phyloP scores from a whole-genome alignment of 139 green algal species.

The Penium margaritaceum region DNA sequence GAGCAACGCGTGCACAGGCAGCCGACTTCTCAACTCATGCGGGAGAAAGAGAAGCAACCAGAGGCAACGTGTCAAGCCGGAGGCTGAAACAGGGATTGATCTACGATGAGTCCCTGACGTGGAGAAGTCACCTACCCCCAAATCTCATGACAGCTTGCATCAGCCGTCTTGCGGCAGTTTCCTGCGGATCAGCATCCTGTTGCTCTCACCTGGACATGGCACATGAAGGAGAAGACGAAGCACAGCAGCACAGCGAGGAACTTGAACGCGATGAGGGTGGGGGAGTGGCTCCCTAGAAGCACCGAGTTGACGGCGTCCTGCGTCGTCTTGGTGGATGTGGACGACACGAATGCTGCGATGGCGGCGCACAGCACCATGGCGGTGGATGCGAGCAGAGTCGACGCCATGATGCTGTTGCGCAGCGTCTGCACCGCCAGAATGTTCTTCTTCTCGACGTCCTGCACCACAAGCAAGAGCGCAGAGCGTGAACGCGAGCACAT shows the following conservation, averaged over 20 bases:
- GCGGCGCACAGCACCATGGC: slow-evolving; percentile 13
- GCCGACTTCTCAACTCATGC: no score
- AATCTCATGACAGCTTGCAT: no score
- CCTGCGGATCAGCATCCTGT: no score
- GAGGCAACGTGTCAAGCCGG: no score
- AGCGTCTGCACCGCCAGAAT: slow-evolving; percentile 31
- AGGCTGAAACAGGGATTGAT: no score
- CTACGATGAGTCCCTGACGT: no score
- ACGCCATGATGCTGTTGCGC: slow-evolving; percentile 22
- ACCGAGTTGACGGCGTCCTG: not conserved
- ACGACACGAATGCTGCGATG: slow-evolving; percentile 9
- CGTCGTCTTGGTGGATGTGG: not conserved
- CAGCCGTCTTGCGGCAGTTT: no score
- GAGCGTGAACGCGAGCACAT: no score
- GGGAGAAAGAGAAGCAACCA: no score
- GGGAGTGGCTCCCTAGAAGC: not conserved
- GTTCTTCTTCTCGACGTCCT: slow-evolving; percentile 27
- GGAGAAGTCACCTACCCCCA: no score
- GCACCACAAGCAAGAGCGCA: no score
- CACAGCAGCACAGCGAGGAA: slow-evolving; percentile 14
- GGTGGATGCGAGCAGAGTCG: slow-evolving; percentile 5
- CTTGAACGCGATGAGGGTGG: not conserved
- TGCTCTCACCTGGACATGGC: slow-evolving; percentile 25
- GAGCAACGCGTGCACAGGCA: no score
- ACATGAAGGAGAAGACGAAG: slow-evolving; percentile 24